These are phyloP conservation scores for Leishmania arabica DNA, from an alignment of 208 protist species.

Conservation along the genomic window DNA sequence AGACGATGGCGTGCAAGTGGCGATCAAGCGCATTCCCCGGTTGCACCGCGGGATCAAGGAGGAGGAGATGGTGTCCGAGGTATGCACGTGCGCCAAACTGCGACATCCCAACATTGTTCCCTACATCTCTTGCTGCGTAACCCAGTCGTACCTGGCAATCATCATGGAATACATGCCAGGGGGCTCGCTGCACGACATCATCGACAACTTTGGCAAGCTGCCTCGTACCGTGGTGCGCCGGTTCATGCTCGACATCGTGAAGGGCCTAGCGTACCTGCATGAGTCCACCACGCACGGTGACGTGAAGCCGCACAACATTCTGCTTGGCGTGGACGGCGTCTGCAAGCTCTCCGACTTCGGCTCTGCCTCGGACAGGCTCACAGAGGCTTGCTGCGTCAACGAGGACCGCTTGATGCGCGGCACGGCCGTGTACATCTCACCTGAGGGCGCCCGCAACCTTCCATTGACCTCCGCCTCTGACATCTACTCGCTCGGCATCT, in stretches of 20 bases:
- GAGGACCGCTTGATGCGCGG: slow-evolving; percentile 68
- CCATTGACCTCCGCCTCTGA: slow-evolving; percentile 65
- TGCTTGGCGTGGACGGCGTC: slow-evolving; percentile 75
- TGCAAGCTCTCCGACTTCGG: slow-evolving; percentile 91
- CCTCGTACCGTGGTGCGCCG: slow-evolving; percentile 55
- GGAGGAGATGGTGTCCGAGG: slow-evolving; percentile 64
- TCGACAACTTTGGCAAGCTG: slow-evolving; percentile 75
- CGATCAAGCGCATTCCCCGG: slow-evolving; percentile 80
- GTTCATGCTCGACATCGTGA: slow-evolving; percentile 77
- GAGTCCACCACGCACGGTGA: slow-evolving; percentile 80
- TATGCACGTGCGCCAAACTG: slow-evolving; percentile 61
- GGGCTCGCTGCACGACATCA: slow-evolving; percentile 71
- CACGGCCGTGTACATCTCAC: slow-evolving; percentile 84
- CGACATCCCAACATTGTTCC: slow-evolving; percentile 81
- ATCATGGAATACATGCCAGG: slow-evolving; percentile 89
- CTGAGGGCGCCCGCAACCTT: slow-evolving; percentile 69
- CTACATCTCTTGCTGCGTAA: slow-evolving; percentile 73
- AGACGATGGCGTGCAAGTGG: slow-evolving; percentile 74
- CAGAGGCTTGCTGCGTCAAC: slow-evolving; percentile 28
- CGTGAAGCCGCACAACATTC: slow-evolving; percentile 89
- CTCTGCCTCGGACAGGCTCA: slow-evolving; percentile 58
- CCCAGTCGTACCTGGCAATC: slow-evolving; percentile 64
- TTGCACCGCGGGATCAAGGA: slow-evolving; percentile 62
- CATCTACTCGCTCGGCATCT: slow-evolving; percentile 83
- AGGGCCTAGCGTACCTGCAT: slow-evolving; percentile 81